Evolutionary conservation across 2,329 filamentous ascomycete genomes (phyloP).

Genomic region (Colletotrichum liriopes): DNA sequence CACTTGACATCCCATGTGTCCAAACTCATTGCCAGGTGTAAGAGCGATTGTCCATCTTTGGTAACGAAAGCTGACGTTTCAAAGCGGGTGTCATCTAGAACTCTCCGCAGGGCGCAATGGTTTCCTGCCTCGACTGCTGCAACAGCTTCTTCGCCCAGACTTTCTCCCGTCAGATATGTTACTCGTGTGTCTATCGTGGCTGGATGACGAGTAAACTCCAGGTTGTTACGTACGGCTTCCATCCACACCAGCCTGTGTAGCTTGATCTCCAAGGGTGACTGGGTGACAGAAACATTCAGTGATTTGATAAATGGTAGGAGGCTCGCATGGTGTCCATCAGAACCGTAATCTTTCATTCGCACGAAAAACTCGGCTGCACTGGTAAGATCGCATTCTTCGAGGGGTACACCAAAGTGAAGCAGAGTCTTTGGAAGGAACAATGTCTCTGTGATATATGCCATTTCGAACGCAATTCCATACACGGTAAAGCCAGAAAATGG

Average conservation of each 20-base stretch:
- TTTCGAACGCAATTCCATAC: too few species aligned
- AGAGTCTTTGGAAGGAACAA: too few species aligned
- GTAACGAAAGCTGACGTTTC: neutral
- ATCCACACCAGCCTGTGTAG: neutral
- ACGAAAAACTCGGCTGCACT: too few species aligned
- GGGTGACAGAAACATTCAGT: too few species aligned
- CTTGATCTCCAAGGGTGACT: too few species aligned
- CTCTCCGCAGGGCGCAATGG: rapidly evolving
- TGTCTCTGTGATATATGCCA: too few species aligned
- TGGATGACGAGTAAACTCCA: neutral
- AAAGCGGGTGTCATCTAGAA: neutral
- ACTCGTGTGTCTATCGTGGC: neutral
- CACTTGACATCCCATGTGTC: too few species aligned
- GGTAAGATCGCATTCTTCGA: too few species aligned
- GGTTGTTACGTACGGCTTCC: rapidly evolving
- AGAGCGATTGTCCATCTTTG: neutral
- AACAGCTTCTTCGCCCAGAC: neutral
- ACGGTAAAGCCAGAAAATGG: too few species aligned
- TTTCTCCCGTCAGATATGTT: neutral
- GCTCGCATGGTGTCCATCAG: too few species aligned
- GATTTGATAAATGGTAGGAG: too few species aligned
- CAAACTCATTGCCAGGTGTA: neutral
- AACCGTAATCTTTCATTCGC: rapidly evolving
- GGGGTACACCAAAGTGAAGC: too few species aligned
- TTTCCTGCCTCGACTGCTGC: neutral